Conservation (phyloP, 345 rosid genomes). For the Arabis hirsuta region DNA sequence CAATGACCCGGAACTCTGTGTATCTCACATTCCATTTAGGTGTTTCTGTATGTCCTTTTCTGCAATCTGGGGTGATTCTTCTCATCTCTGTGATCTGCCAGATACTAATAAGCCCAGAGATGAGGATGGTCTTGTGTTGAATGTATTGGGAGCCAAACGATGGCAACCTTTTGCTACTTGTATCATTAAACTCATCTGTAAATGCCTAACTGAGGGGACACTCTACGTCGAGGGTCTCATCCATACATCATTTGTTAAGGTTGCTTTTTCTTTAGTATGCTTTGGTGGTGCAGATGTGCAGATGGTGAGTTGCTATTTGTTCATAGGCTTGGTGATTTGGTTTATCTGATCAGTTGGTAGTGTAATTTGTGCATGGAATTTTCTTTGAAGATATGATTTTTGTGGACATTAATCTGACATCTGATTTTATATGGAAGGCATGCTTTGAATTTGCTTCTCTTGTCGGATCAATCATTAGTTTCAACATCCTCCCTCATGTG, state of each 20-base stretch:
- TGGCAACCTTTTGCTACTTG: conserved; percentile 87
- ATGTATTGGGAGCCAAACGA: conserved; percentile 59
- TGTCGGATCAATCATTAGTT: conserved; percentile 63
- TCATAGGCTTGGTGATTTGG: conserved; percentile 27
- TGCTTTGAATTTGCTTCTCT: conserved; percentile 87
- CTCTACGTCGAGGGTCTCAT: conserved; percentile 84
- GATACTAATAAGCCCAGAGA: conserved; percentile 59
- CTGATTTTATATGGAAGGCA: conserved; percentile 71
- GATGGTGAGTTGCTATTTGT: conserved; percentile 60
- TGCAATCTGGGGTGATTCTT: conserved; percentile 56
- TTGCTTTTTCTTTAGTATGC: conserved; percentile 76
- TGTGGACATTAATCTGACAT: conserved; percentile 54
- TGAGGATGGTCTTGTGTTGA: conserved; percentile 71
- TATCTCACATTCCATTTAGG: conserved; percentile 51
- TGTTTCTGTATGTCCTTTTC: conserved; percentile 70
- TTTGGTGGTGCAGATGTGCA: conserved; percentile 83
- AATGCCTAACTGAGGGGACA: conserved; percentile 91
- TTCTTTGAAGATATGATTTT: conserved; percentile 36
- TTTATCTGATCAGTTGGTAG: conserved; percentile 27
- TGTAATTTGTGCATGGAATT: conserved; percentile 40
- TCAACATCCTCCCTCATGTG: conserved; percentile 73
- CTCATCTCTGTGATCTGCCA: conserved; percentile 70
- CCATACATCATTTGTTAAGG: conserved; percentile 62
- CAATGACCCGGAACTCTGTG: conserved; percentile 42
- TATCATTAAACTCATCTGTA: conserved; percentile 76